These are phyloP conservation scores for Hydrangea macrophylla DNA, from an alignment of 148 eudicot species.

Conservation along the genomic window DNA sequence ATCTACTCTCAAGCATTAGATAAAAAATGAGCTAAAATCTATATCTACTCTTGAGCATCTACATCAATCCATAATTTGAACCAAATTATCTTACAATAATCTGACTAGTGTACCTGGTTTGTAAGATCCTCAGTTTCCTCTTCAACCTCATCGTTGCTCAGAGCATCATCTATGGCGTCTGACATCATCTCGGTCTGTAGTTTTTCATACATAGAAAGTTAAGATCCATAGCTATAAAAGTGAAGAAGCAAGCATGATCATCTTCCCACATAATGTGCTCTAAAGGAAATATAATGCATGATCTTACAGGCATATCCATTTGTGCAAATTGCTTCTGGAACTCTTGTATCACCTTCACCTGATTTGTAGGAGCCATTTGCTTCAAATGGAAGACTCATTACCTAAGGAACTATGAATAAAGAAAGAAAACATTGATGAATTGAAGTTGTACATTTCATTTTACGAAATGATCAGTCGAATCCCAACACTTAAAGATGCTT, in stretches of 20 bases:
- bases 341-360: conserved; percentile 65
- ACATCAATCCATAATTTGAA: background rate
- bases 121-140: conserved; percentile 93
- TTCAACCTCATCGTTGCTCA: conserved; percentile 95
- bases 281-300: conserved; percentile 8
- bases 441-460: background rate
- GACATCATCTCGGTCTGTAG: conserved; percentile 96
- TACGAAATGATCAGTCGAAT: background rate
- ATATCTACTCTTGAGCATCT: conserved; percentile 2
- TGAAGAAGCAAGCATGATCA: conserved; percentile 10
- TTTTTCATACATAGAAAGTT: background rate
- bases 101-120: conserved; percentile 56
- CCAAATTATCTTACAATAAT: background rate
- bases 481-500: background rate
- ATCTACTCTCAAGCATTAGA: too few species aligned
- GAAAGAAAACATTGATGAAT: background rate
- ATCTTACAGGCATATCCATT: conserved; percentile 94
- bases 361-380: conserved; percentile 96
- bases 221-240: conserved; percentile 8
- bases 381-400: conserved; percentile 24
- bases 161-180: conserved; percentile 84
- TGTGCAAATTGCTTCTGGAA: conserved; percentile 94
- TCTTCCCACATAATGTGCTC: background rate
- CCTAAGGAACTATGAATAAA: background rate
- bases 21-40: background rate